These are phyloP conservation scores for Hypocrella siamensis DNA, from an alignment of 2,329 filamentous ascomycete genomes.

Conservation along the genomic window DNA sequence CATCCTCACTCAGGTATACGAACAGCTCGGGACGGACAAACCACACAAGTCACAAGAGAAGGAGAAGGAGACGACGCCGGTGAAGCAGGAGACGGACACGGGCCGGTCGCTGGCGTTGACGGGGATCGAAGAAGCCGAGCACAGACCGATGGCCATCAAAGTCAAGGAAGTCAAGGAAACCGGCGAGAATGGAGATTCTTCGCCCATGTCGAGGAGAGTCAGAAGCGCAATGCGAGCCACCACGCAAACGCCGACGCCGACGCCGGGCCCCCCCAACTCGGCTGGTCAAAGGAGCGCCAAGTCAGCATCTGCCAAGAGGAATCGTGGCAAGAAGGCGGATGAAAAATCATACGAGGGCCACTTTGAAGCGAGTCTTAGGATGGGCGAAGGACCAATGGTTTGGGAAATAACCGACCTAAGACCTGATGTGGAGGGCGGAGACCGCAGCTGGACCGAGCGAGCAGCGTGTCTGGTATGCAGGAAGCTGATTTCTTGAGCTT, in stretches of 20 bases:
- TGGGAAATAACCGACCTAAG: conserved; percentile 38
- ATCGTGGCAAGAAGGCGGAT: conserved; percentile 22
- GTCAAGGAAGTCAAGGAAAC: conserved; percentile 29
- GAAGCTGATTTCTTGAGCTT: conserved; percentile 21
- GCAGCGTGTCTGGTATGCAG: conserved; percentile 33
- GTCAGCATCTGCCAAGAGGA: conserved; percentile 15
- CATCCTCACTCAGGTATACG: conserved; percentile 32
- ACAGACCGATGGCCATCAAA: conserved; percentile 31
- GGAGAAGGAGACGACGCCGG: conserved; percentile 18
- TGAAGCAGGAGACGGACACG: conserved; percentile 23
- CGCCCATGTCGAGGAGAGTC: conserved; percentile 19
- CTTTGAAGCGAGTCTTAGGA: conserved; percentile 33
- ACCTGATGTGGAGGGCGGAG: conserved; percentile 27
- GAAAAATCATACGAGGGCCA: conserved; percentile 33
- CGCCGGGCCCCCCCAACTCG: conserved; percentile 13
- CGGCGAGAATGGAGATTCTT: conserved; percentile 23
- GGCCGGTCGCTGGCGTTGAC: conserved; percentile 33
- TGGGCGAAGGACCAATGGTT: conserved; percentile 29
- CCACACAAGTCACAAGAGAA: conserved; percentile 35
- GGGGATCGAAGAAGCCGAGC: conserved; percentile 31
- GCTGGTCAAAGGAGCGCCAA: conserved; percentile 10
- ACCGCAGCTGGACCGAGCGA: conserved; percentile 37
- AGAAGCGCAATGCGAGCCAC: conserved; percentile 13
- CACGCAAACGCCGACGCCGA: conserved; percentile 16
- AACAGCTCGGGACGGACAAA: conserved; percentile 32